Conservation (phyloP, 2,329 filamentous ascomycete species). For the Sporothrix schenckii region DNA sequence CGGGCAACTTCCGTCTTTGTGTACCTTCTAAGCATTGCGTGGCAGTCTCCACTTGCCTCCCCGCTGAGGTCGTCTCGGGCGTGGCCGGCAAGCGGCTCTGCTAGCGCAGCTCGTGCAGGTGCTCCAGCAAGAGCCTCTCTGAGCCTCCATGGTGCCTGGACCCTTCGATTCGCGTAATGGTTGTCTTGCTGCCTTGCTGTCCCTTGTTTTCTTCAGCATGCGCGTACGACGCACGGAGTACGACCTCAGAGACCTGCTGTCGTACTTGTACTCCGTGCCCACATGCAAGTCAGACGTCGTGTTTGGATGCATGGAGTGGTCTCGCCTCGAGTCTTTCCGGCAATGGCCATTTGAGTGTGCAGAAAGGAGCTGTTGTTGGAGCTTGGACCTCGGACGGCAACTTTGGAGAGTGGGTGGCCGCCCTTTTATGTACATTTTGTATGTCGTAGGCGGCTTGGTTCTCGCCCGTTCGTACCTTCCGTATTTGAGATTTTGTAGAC, state of each 20-base stretch:
- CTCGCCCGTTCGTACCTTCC: neutral
- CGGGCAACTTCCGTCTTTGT: neutral
- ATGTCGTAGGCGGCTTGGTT: neutral
- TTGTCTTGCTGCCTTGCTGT: neutral
- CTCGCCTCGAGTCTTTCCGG: neutral
- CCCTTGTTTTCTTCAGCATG: neutral
- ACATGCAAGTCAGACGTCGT: neutral
- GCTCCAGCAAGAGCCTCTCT: constrained; percentile 4
- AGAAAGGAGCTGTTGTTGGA: neutral
- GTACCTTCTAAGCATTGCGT: neutral
- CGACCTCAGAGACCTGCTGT: constrained; percentile 1
- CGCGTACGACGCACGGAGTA: neutral
- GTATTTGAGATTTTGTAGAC: neutral
- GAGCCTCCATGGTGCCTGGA: neutral
- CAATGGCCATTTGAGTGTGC: neutral
- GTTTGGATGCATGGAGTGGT: neutral
- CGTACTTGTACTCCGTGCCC: neutral
- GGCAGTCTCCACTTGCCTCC: neutral
- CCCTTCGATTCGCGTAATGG: neutral
- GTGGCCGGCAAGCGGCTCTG: constrained; percentile 12
- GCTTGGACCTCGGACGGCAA: neutral
- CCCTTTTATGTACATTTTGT: constrained; percentile 3
- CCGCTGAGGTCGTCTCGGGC: constrained; percentile 6
- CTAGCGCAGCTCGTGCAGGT: neutral
- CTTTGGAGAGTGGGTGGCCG: neutral